Conservation (phyloP, 2,329 filamentous ascomycete species). For the Fusarium sp. region DNA sequence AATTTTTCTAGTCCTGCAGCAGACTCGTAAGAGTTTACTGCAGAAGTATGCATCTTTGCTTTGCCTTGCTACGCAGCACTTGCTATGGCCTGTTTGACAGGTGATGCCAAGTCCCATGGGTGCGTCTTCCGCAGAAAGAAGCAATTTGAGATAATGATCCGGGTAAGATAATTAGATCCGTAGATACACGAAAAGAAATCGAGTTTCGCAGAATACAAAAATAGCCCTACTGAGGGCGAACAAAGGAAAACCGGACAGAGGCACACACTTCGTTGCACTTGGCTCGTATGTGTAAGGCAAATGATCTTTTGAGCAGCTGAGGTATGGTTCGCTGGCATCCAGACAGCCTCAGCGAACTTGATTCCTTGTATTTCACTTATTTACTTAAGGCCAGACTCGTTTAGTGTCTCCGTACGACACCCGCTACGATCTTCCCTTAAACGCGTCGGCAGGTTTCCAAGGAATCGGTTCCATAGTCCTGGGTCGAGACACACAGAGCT, state of each 20-base stretch:
- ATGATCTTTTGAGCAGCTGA: conserved; percentile 11
- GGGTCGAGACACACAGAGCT: conserved; percentile 41
- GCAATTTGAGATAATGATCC: conserved; percentile 36
- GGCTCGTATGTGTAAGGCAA: conserved; percentile 16
- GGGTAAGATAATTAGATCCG: conserved; percentile 13
- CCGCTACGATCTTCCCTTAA: conserved; percentile 19
- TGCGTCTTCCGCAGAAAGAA: conserved; percentile 29
- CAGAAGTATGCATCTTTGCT: conserved; percentile 14
- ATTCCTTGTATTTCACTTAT: conserved; percentile 17
- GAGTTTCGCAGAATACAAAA: conserved; percentile 3
- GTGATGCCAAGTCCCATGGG: conserved; percentile 10
- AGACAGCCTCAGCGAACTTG: conserved; percentile 10
- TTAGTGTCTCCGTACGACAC: conserved; percentile 30
- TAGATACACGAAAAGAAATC: conserved; percentile 9
- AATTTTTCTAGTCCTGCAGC: conserved; percentile 26
- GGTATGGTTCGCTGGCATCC: conserved; percentile 37
- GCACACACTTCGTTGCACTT: conserved; percentile 9
- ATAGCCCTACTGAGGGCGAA: conserved; percentile 18
- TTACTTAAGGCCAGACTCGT: conserved; percentile 20
- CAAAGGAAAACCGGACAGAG: conserved; percentile 22
- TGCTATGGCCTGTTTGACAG: conserved; percentile 26
- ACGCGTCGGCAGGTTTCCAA: conserved; percentile 24
- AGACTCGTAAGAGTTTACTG: conserved; percentile 13
- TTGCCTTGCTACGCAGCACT: conserved; percentile 24
- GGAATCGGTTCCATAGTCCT: conserved; percentile 39